Evolutionary conservation across 2,329 filamentous ascomycete species (phyloP).

Genomic region (Pseudocercospora ulei): DNA sequence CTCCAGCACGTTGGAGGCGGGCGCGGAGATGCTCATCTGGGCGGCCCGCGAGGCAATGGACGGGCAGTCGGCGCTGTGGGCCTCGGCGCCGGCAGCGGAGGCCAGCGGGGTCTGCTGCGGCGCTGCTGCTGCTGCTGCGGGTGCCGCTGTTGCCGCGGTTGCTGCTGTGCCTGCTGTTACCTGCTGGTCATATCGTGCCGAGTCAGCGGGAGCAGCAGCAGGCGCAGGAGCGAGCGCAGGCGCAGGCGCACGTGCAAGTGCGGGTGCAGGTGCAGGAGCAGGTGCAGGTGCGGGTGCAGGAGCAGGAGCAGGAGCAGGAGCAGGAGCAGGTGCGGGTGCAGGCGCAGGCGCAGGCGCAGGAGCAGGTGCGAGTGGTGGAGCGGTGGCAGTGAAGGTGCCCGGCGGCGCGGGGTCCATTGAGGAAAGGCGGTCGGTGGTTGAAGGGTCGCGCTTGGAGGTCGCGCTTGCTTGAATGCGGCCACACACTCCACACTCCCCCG

Average conservation of each 20-base stretch:
- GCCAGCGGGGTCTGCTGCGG: constrained; percentile 10
- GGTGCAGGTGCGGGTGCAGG: neutral
- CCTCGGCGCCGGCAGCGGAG: constrained; percentile 10
- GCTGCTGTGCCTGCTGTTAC: constrained; percentile 9
- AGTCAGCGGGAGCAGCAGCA: neutral
- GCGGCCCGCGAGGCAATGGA: constrained; percentile 22
- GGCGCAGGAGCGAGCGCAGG: neutral
- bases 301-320: neutral
- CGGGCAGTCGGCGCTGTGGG: constrained; percentile 13
- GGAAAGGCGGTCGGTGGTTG: no score
- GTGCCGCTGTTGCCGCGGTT: constrained; percentile 11
- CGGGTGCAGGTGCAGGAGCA: neutral
- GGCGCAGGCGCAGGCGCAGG: neutral
- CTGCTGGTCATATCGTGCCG: constrained; percentile 9
- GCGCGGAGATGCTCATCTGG: constrained; percentile 21
- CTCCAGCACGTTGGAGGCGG: constrained; percentile 8
- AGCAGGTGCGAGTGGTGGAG: neutral
- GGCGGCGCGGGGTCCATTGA: no score
- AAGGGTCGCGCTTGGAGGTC: no score
- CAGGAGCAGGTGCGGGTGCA: neutral
- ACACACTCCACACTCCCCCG: constrained; percentile 1
- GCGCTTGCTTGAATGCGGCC: no score
- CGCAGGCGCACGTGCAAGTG: neutral
- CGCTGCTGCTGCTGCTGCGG: constrained; percentile 6
- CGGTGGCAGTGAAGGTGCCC: no score